Percentiles rank a stretch among this genome's conserved stretches.
phyloP scores from a whole-genome alignment of 768 basidiomycete species.

The Kwoniella botswanensis region DNA sequence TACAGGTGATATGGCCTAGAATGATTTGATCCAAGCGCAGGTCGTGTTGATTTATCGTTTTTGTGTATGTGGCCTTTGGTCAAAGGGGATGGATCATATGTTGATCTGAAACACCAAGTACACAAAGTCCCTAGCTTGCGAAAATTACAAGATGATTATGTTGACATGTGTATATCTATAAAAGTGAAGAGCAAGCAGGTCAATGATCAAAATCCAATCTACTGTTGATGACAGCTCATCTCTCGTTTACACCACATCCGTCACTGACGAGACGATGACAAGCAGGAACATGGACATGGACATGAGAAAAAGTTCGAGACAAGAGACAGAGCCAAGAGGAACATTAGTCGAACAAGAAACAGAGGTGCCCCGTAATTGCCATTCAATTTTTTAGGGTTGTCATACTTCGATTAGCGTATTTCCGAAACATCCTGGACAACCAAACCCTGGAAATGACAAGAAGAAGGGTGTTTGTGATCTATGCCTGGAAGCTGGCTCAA shows the following conservation, averaged over 20 bases:
- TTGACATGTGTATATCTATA: neutral
- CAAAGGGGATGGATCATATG: neutral
- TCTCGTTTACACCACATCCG: neutral
- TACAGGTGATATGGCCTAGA: too few relatives aligned
- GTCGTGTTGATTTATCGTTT: neutral
- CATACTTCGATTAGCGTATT: neutral
- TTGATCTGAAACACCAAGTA: neutral
- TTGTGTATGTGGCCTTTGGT: neutral
- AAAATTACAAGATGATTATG: neutral
- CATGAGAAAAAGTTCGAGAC: neutral
- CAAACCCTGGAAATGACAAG: neutral
- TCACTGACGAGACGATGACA: neutral
- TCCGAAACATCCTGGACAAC: neutral
- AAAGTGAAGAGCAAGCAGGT: neutral
- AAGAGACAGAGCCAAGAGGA: neutral
- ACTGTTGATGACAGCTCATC: too few relatives aligned
- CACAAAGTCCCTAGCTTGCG: neutral
- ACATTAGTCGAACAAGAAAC: neutral
- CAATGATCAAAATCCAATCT: too few relatives aligned
- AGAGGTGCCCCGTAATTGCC: neutral
- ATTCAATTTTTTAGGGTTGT: constrained; percentile 9
- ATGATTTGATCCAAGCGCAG: constrained; percentile 7
- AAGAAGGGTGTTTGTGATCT: neutral
- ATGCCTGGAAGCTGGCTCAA: too few relatives aligned
- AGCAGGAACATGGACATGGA: neutral